Percentiles rank a stretch among this genome's conserved stretches.
Conservation (phyloP, 169 alveolate genomes). For the Amoebophrya sp. region DNA sequence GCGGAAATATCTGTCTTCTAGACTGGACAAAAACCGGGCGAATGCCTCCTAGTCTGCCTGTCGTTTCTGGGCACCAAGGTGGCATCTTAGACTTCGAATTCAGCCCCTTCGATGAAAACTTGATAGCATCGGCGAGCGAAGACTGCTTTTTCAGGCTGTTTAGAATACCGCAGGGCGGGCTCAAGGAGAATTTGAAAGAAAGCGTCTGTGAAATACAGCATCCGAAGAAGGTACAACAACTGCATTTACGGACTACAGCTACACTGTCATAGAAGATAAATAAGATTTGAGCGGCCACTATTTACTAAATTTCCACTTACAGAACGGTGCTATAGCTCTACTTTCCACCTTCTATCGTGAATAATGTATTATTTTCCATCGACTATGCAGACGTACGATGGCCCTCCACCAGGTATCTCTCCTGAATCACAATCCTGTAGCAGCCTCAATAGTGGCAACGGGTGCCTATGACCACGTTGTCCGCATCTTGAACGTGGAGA, state of each 20-base stretch:
- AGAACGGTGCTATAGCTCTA: no score
- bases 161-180: background rate
- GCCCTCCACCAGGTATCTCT: background rate
- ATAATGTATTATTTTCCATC: no score
- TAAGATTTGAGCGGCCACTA: no score
- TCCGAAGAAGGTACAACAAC: background rate
- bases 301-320: no score
- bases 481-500: background rate
- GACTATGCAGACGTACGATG: no score
- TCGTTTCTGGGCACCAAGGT: background rate
- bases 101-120: background rate
- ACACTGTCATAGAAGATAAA: no score
- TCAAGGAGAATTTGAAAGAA: background rate
- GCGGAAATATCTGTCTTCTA: background rate
- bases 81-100: background rate
- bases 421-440: background rate
- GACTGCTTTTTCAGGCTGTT: background rate
- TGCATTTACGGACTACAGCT: no score
- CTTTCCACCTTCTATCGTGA: no score
- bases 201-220: background rate
- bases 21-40: background rate
- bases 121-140: background rate
- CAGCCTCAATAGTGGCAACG: background rate
- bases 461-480: background rate
- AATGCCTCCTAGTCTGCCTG: background rate